Evolutionary conservation across 768 basidiomycete species (phyloP).

Genomic region (Daedaleopsis sinensis): DNA sequence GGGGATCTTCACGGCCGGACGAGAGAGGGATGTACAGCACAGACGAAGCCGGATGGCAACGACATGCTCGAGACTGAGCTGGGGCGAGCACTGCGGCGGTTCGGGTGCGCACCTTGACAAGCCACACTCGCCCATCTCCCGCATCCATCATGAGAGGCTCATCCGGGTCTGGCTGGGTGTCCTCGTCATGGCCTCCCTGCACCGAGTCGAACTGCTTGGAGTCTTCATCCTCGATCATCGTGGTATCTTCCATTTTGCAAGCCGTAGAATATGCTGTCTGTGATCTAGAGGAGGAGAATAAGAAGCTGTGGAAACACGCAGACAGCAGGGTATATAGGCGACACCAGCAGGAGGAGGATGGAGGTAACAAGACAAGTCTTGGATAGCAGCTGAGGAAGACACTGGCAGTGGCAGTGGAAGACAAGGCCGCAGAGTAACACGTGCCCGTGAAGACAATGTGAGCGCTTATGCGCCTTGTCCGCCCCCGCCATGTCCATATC

Average conservation of each 20-base stretch:
- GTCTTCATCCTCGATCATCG: slow-evolving; percentile 58
- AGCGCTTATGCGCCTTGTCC: slow-evolving; percentile 6
- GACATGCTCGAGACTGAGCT: not conserved
- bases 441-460: too few species aligned
- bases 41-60: not conserved
- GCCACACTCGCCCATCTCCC: slow-evolving; percentile 78
- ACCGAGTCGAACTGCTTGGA: slow-evolving; percentile 67
- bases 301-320: not conserved
- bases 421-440: too few species aligned
- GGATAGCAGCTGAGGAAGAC: too few species aligned
- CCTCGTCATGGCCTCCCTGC: slow-evolving; percentile 52
- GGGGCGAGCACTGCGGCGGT: not conserved
- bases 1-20: slow-evolving; percentile 60
- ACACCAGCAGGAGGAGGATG: too few species aligned
- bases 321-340: not conserved
- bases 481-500: slow-evolving; percentile 37
- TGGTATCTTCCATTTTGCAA: slow-evolving; percentile 4
- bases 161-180: slow-evolving; percentile 75
- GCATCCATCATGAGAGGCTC: slow-evolving; percentile 80
- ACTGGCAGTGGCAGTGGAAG: too few species aligned
- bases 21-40: not conserved
- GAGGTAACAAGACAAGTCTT: too few species aligned
- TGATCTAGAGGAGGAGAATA: not conserved
- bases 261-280: not conserved
- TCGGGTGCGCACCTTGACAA: slow-evolving; percentile 68